These are phyloP conservation scores for Erythrobasidium hasegawianum DNA, from an alignment of 1,284 basidiomycete genomes.

Conservation along the genomic window DNA sequence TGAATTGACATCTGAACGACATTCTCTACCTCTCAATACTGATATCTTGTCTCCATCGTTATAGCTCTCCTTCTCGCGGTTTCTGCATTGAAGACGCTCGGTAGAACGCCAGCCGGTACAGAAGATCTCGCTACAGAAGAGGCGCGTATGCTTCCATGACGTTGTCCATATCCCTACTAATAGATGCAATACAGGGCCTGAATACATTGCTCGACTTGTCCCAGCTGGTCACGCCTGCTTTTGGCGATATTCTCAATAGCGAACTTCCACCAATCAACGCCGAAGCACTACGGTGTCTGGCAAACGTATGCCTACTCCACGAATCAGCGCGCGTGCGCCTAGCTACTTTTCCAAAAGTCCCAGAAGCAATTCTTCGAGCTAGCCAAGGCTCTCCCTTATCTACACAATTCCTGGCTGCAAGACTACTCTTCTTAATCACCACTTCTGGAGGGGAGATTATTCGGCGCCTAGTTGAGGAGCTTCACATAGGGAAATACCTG, in stretches of 20 bases:
- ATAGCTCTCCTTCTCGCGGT: constrained; percentile 5
- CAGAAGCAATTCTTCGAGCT: constrained; percentile 14
- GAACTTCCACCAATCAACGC: constrained; percentile 1
- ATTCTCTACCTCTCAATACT: too few species aligned
- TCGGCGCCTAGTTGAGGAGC: constrained; percentile 18
- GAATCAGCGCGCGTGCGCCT: constrained; percentile 24
- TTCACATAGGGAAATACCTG: constrained; percentile 8
- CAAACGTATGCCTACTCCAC: constrained; percentile 32
- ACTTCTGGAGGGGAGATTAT: constrained; percentile 19
- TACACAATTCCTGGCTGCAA: constrained; percentile 25
- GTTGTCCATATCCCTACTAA: background rate
- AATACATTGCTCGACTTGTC: constrained; percentile 14
- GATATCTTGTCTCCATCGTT: too few species aligned
- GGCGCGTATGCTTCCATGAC: background rate
- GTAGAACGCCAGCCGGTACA: constrained; percentile 22
- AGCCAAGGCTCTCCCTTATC: constrained; percentile 14
- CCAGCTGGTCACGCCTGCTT: background rate
- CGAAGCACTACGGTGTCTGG: constrained; percentile 27
- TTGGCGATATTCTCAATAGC: background rate
- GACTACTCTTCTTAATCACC: constrained; percentile 29
- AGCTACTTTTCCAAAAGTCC: background rate
- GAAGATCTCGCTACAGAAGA: constrained; percentile 34
- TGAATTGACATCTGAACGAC: too few species aligned
- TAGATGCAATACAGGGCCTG: constrained; percentile 15
- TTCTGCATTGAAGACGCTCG: constrained; percentile 28